Evolutionary conservation across 257 asterid genomes (phyloP).

Genomic region (Jasminum sambac): DNA sequence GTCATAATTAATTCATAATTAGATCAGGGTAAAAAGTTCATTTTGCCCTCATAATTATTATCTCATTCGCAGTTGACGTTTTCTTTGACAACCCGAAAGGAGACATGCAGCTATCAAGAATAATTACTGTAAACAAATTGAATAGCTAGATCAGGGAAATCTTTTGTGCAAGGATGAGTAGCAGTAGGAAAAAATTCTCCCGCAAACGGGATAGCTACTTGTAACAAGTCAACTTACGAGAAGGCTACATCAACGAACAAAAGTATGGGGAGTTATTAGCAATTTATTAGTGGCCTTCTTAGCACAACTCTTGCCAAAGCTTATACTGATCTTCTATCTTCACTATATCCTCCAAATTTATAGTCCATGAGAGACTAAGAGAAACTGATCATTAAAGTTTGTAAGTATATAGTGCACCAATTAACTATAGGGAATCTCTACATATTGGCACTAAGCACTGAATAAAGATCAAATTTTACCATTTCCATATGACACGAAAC

Average conservation of each 20-base stretch:
- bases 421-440: not conserved
- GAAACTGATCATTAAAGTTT: not conserved
- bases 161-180: constrained; percentile 21
- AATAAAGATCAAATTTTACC: constrained; percentile 22
- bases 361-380: not conserved
- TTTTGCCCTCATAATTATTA: no score
- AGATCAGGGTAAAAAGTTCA: no score
- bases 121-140: no score
- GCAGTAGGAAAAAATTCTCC: constrained; percentile 9
- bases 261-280: not conserved
- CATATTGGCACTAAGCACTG: not conserved
- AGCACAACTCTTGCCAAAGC: not conserved
- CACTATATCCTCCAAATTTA: constrained; percentile 1
- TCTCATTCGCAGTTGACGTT: no score
- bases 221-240: constrained; percentile 14
- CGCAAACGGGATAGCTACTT: constrained; percentile 10
- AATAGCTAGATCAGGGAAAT: not conserved
- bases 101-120: no score
- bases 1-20: no score
- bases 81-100: no score
- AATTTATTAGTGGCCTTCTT: not conserved
- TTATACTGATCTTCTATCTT: constrained; percentile 8
- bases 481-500: not conserved
- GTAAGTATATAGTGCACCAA: not conserved
- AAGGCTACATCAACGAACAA: constrained; percentile 12